phyloP scores from a whole-genome alignment of 1,284 basidiomycete species.

The Austroboletus niveus region DNA sequence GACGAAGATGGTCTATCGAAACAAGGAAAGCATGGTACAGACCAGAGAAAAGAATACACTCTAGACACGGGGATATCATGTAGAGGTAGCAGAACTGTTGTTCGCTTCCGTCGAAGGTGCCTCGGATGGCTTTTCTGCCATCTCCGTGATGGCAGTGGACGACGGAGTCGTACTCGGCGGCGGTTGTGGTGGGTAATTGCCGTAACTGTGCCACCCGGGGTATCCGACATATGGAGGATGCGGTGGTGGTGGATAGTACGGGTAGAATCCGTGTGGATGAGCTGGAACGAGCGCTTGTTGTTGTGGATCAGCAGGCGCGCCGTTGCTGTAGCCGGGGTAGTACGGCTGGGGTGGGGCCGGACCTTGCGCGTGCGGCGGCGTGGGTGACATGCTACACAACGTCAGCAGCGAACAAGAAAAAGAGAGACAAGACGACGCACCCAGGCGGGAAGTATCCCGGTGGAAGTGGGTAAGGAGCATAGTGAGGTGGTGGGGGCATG shows the following conservation, averaged over 20 bases:
- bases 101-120: too few relatives aligned
- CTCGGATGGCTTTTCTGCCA: too few relatives aligned
- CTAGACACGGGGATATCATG: slow-evolving; percentile 5
- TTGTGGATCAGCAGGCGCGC: not conserved
- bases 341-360: slow-evolving; percentile 19
- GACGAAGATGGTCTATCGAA: slow-evolving; percentile 4
- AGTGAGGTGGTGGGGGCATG: not conserved
- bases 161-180: not conserved
- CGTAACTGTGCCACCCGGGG: slow-evolving; percentile 1
- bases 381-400: slow-evolving; percentile 22
- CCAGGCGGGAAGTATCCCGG: slow-evolving; percentile 15
- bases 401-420: not conserved
- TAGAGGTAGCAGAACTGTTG: too few relatives aligned
- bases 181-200: too few relatives aligned
- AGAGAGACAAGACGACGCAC: slow-evolving; percentile 10
- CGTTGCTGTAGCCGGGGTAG: slow-evolving; percentile 33
- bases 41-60: too few relatives aligned
- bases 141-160: not conserved
- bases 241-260: slow-evolving; percentile 25
- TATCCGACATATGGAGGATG: slow-evolving; percentile 25
- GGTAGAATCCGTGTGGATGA: slow-evolving; percentile 21
- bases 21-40: slow-evolving; percentile 15
- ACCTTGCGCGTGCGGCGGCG: slow-evolving; percentile 2
- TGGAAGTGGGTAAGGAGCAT: slow-evolving; percentile 18
- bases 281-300: slow-evolving; percentile 19